These are phyloP conservation scores for Gloeopeniophorella convolvens DNA, from an alignment of 768 basidiomycete genomes.

Conservation along the genomic window DNA sequence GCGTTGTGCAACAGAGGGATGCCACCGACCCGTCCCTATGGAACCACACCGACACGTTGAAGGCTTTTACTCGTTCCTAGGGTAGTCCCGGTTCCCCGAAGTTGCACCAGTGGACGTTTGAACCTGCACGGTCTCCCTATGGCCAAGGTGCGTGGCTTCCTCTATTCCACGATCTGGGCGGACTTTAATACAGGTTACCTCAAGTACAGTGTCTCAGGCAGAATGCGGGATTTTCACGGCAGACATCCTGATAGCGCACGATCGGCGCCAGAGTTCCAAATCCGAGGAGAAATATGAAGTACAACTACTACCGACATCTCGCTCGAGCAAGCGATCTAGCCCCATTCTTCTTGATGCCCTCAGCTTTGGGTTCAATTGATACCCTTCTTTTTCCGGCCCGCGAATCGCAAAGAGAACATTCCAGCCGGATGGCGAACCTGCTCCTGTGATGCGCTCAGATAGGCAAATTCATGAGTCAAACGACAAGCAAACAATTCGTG, in stretches of 20 bases:
- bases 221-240: neutral
- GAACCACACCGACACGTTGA: no score
- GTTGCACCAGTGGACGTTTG: no score
- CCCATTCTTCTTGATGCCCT: constrained; percentile 9
- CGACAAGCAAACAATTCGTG: constrained; percentile 19
- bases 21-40: no score
- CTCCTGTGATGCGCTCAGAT: constrained; percentile 15
- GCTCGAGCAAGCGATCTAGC: constrained; percentile 14
- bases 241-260: constrained; percentile 4
- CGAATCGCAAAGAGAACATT: constrained; percentile 7
- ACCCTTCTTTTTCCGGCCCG: constrained; percentile 1
- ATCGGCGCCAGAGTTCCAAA: constrained; percentile 10
- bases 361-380: constrained; percentile 1
- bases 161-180: no score
- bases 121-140: no score
- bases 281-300: constrained; percentile 13
- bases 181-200: neutral
- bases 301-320: constrained; percentile 1
- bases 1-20: no score
- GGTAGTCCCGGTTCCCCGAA: no score
- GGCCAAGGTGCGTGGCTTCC: no score
- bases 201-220: neutral
- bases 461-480: constrained; percentile 8
- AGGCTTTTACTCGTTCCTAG: no score
- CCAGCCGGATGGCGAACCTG: neutral